phyloP scores from a whole-genome alignment of 1,139 yeast species.

The Saccharomyces pastorianus region DNA sequence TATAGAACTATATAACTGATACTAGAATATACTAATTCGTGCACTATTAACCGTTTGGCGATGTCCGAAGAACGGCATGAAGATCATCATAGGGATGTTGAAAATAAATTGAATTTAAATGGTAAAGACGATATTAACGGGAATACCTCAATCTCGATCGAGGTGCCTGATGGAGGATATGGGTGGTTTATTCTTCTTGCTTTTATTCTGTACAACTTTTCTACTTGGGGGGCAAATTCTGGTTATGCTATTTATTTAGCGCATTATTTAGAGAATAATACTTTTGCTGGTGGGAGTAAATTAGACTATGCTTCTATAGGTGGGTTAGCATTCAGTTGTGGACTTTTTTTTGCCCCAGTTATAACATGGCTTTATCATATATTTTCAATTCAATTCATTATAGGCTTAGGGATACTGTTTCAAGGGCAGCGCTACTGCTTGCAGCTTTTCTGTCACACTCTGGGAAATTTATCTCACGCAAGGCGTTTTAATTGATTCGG shows the following conservation, averaged over 20 bases:
- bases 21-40: not conserved
- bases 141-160: constrained; percentile 4
- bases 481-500: constrained; percentile 53
- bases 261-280: constrained; percentile 39
- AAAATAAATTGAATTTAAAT: not conserved
- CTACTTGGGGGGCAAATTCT: constrained; percentile 66
- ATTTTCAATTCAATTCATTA: constrained; percentile 23
- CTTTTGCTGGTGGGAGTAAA: constrained; percentile 45
- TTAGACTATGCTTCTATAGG: constrained; percentile 59
- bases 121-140: not conserved
- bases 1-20: not conserved
- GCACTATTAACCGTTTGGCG: not conserved
- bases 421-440: constrained; percentile 46
- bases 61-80: not conserved
- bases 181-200: constrained; percentile 59
- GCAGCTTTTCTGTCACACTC: constrained; percentile 49
- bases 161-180: constrained; percentile 45
- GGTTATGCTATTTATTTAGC: constrained; percentile 56
- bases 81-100: not conserved
- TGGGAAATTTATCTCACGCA: constrained; percentile 59
- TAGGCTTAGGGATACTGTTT: constrained; percentile 38
- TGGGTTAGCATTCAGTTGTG: constrained; percentile 52
- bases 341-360: constrained; percentile 49
- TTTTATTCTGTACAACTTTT: constrained; percentile 41
- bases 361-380: constrained; percentile 30